Evolutionary conservation across 2,329 filamentous ascomycete species (phyloP).

Genomic region (Pezicula carpinea): DNA sequence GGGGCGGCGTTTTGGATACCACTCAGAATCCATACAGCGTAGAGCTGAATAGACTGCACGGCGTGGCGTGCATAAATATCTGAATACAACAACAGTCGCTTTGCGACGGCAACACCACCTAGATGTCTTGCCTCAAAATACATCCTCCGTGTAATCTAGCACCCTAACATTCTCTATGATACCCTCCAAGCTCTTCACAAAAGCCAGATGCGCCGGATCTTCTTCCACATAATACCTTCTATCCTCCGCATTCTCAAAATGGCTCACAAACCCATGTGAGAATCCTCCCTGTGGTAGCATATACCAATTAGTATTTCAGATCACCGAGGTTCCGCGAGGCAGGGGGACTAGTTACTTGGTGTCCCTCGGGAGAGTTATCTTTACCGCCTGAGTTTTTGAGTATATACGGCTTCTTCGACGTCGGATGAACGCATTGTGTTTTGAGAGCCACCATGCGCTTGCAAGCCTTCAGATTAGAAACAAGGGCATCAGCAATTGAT

Average conservation of each 20-base stretch:
- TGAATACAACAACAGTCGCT: neutral
- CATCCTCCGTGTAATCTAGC: slow-evolving; percentile 54
- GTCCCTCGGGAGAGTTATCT: slow-evolving; percentile 58
- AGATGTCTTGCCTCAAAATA: slow-evolving; percentile 33
- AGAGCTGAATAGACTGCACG: slow-evolving; percentile 2
- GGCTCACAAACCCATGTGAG: slow-evolving; percentile 64
- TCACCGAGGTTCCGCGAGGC: neutral
- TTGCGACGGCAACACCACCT: neutral
- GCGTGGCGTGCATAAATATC: no score
- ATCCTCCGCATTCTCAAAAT: slow-evolving; percentile 61
- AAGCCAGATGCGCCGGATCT: slow-evolving; percentile 60
- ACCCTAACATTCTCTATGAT: slow-evolving; percentile 51
- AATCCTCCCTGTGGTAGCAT: slow-evolving; percentile 48
- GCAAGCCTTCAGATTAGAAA: slow-evolving; percentile 41
- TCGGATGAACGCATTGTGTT: slow-evolving; percentile 55
- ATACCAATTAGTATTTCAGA: slow-evolving; percentile 1
- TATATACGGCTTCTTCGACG: slow-evolving; percentile 56
- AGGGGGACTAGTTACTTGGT: slow-evolving; percentile 53
- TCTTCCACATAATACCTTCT: slow-evolving; percentile 62
- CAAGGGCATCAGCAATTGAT: neutral
- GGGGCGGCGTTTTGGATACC: slow-evolving; percentile 22
- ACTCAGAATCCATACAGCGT: neutral
- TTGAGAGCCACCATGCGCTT: slow-evolving; percentile 51
- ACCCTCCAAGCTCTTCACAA: slow-evolving; percentile 45
- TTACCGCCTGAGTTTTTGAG: slow-evolving; percentile 51